Evolutionary conservation across 768 basidiomycete genomes (phyloP), one percentile per base, ranked within the genome.

Genomic region (Boletus reticuloceps): DNA sequence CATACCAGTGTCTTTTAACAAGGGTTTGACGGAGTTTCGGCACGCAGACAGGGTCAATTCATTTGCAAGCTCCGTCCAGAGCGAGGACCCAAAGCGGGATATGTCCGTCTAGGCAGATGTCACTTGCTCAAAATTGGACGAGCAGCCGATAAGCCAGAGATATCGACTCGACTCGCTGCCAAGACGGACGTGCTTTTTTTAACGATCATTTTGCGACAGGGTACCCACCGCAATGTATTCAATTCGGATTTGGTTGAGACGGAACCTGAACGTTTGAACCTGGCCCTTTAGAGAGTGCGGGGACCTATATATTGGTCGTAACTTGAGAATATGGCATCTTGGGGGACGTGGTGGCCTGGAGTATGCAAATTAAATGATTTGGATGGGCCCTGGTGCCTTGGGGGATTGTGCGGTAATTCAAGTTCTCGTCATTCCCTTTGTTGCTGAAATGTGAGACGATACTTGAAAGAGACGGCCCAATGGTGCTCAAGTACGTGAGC

Each of bases 1-100:
- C 47, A 41, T 42, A 29, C 36, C 9, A 37, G 50, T 46, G n/a
- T 31, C 45, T 22, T 58, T 66, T 68, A 66, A 56, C 46, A 32
- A 45, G 59, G 47, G 27, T 16, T 12, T 5, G 31, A 46, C n/a
- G 51, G 55, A 27, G 22, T 22, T 54, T 51, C 36, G 37, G 37
- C 47, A 14, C 44, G n/a, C 17, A 25, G 34, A 20, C 27, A 62
- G 55, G 50, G 50, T 17, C n/a, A n/a, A n/a, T n/a, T n/a, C n/a
- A n/a, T n/a, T n/a, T n/a, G n/a, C n/a, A n/a, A n/a, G n/a, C n/a
- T n/a, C n/a, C n/a, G n/a, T n/a, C n/a, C n/a, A n/a, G n/a, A n/a
- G n/a, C n/a, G n/a, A n/a, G n/a, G n/a, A 27, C 55, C 39, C 43
- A 56, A 68, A 56, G 36, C 17, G 32, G 56, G 13, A 32, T 50